Evolutionary conservation across 768 basidiomycete genomes (phyloP).

Genomic region (Amanita exitialis): DNA sequence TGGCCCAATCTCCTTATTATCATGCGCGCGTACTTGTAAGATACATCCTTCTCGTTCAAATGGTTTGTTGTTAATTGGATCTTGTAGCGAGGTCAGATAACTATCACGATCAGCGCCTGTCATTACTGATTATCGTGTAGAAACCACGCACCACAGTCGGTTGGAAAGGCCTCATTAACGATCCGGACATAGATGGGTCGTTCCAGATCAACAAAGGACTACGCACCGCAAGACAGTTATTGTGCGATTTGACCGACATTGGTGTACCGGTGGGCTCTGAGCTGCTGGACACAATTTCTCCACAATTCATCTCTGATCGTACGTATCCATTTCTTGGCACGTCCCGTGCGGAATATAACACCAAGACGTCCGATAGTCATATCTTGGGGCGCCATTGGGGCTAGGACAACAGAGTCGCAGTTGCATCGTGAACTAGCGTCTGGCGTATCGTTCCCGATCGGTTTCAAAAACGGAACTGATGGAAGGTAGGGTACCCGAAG

Average conservation of each 20-base stretch:
- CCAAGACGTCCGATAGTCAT: constrained; percentile 32
- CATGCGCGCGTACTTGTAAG: constrained; percentile 97
- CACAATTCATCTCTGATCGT: constrained; percentile 79
- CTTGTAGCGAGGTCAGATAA: constrained; percentile 20
- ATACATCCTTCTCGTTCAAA: constrained; percentile 3
- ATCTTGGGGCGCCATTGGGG: constrained; percentile 95
- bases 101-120: too few species aligned
- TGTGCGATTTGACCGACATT: constrained; percentile 82
- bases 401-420: constrained; percentile 95
- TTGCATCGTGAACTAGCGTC: constrained; percentile 94
- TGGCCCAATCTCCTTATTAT: constrained; percentile 80
- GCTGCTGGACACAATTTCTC: constrained; percentile 70
- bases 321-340: constrained; percentile 15
- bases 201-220: constrained; percentile 98
- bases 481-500: constrained; percentile 44
- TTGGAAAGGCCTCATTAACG: constrained; percentile 94
- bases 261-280: constrained; percentile 94
- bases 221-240: constrained; percentile 75
- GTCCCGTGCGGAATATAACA: not conserved
- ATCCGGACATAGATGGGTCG: constrained; percentile 91
- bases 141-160: constrained; percentile 97
- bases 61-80: constrained; percentile 5
- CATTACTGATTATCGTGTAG: constrained; percentile 23
- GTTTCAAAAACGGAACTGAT: constrained; percentile 99
- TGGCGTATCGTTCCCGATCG: constrained; percentile 95